Evolutionary conservation across 495 filamentous ascomycete species (phyloP), one percentile per base, ranked within the genome.

Genomic region (Hypoxylon crocopeplum): DNA sequence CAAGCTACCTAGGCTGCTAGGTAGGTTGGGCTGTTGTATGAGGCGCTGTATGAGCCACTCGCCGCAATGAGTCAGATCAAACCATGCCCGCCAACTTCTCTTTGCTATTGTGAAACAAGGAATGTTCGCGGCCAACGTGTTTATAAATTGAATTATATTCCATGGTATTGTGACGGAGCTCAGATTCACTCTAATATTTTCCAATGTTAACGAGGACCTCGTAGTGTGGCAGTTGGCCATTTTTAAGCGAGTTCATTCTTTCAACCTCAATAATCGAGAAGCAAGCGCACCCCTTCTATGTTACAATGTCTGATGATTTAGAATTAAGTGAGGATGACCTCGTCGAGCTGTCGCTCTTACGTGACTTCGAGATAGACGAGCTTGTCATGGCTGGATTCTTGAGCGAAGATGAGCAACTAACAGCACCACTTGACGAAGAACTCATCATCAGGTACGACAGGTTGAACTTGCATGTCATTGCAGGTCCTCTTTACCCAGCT

Each of bases 341-440:
- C 7, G 22, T 56, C 29, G 46, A 70, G 29, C 39, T 68, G 4
- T 65, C 67, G 7, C 64, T 68, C 5, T 60, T 70, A 30, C 65
- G 65, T 24, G 60, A 65, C 41, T 62, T 64, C n/a, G 64, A 68
- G 33, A 59, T 55, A 5, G 67, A 70, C 40, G 48, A 53, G 17
- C 46, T 70, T 19, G 54, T 66, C 5, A 47, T 44, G 25, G 59
- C 54, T 47, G 58, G 45, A 6, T 21, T 70, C 3, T 25, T 65
- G 22, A 21, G 16, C 17, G 24, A 44, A 11, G 51, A 54, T 11
- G 32, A 64, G 8, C 48, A 41, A 32, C 16, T 61, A 21, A 40
- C 48, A 21, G 7, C 34, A 11, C 67, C 59, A 7, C 24, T 69
- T 2, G 56, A 69, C 13, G 13, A 57, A 7, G 48, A 56, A 32